phyloP scores from a whole-genome alignment of 2,329 filamentous ascomycete species.

The Fusarium praegraminearum region DNA sequence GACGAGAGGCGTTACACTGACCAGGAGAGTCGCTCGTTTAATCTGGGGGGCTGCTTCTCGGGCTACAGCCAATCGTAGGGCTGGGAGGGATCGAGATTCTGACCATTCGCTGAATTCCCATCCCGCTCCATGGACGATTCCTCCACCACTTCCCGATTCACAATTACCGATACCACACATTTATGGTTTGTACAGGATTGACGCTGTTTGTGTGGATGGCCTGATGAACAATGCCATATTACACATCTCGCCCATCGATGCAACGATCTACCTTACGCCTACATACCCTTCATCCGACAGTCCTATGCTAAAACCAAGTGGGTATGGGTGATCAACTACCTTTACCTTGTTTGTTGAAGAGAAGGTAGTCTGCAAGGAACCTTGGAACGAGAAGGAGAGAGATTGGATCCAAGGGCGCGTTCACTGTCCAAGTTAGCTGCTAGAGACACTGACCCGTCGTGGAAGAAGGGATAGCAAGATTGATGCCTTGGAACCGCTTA shows the following conservation, averaged over 20 bases:
- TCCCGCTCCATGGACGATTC: slow-evolving; percentile 36
- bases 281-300: not conserved
- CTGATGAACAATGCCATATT: slow-evolving; percentile 11
- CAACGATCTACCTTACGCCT: slow-evolving; percentile 8
- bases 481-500: slow-evolving; percentile 28
- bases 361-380: not conserved
- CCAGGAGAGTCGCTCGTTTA: slow-evolving; percentile 27
- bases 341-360: not conserved
- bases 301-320: not conserved
- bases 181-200: not conserved
- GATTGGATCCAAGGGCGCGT: slow-evolving; percentile 1
- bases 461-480: slow-evolving; percentile 19
- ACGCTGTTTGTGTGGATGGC: not conserved
- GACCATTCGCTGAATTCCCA: slow-evolving; percentile 41
- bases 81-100: slow-evolving; percentile 43
- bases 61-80: slow-evolving; percentile 18
- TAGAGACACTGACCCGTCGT: slow-evolving; percentile 17
- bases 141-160: slow-evolving; percentile 14
- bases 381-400: slow-evolving; percentile 1
- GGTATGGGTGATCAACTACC: not conserved
- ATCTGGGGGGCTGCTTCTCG: slow-evolving; percentile 7
- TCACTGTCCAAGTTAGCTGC: not conserved
- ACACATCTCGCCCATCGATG: slow-evolving; percentile 1
- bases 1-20: slow-evolving; percentile 19
- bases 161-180: slow-evolving; percentile 16